Evolutionary conservation across 176 grass and related monocot species (phyloP), one percentile per base, ranked within the genome.

Genomic region (Echinochloa phyllopogon): DNA sequence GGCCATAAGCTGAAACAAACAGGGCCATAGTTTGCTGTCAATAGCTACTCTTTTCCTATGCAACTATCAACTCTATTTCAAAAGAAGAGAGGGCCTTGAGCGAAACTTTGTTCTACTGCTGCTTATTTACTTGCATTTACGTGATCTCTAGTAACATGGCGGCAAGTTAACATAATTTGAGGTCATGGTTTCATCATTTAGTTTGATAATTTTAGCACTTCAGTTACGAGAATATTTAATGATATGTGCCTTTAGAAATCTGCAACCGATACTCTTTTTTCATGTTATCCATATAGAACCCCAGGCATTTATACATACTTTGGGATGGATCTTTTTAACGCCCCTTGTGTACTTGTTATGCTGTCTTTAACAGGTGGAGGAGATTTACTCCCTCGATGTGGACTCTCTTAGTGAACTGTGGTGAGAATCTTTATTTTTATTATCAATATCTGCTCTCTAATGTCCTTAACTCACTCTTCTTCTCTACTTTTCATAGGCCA

Each of bases 371-470:
- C 66, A 98, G 96, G 96, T 98, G 57, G 96, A 98, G 83, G 96
- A 98, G 79, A 85, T 98, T 65, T 98, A 95, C 42, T 98, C 91
- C 45, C 96, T 98, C 0, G 93, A 98, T 80, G 80, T 89, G 27
- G 93, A 94, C 74, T 94, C 93, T 71, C 89, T 95, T 83, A 93
- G 94, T 76, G 75, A 94, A 67, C 80, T 98, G 42, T 38, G 87
- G 96, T 98, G 75, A 82, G 56, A 23, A 57, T 87, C 17, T 60
- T 80, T 17, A 15, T 67, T 75, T 11, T 37, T 25, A 24, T 33
- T 69, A 78, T 65, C 45, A 66, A 0, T 62, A 6, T 79, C 74
- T 41, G 59, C n/a, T 51, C 15, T 74, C 18, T 83, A 18, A 48
- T 50, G 50, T 6, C 75, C 14, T 69, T 67, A 80, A 84, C 61